Percentiles rank a stretch among this genome's conserved stretches.
Evolutionary conservation across 1,284 basidiomycete species (phyloP).

Genomic region (Golubevia pallescens): DNA sequence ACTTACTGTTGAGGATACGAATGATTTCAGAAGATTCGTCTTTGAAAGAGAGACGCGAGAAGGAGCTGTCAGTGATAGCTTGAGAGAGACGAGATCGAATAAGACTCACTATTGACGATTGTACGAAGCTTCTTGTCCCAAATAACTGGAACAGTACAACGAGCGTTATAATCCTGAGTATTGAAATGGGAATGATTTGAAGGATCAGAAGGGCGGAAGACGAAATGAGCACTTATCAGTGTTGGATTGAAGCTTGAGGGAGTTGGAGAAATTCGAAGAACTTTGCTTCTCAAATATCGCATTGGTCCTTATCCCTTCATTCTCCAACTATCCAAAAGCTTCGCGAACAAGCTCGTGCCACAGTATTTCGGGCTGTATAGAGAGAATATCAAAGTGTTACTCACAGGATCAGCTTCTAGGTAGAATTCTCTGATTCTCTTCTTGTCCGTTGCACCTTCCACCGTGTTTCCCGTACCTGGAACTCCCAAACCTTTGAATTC

Average conservation of each 20-base stretch:
- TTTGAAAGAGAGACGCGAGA: constrained; percentile 5
- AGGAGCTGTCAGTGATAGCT: constrained; percentile 3
- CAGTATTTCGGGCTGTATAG: too few relatives aligned
- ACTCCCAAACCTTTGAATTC: constrained; percentile 23
- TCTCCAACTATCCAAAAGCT: too few relatives aligned
- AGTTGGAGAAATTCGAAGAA: too few relatives aligned
- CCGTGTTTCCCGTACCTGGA: constrained; percentile 40
- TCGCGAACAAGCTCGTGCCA: too few relatives aligned
- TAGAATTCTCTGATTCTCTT: constrained; percentile 86
- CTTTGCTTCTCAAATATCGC: too few relatives aligned
- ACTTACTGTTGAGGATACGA: constrained; percentile 77
- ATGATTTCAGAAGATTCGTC: constrained; percentile 70
- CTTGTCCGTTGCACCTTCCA: constrained; percentile 64
- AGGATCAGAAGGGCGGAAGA: too few relatives aligned
- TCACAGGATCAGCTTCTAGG: constrained; percentile 74
- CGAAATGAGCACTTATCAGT: too few relatives aligned
- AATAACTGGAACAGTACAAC: constrained; percentile 73
- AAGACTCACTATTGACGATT: constrained; percentile 93
- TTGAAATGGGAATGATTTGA: background rate
- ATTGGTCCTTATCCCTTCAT: too few relatives aligned
- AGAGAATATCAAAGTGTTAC: too few relatives aligned
- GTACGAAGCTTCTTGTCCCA: constrained; percentile 91
- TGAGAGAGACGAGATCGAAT: constrained; percentile 69
- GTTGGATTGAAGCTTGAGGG: too few relatives aligned
- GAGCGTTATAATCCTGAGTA: constrained; percentile 35